A percentile compares a stretch with the other conserved stretches of the same genome.
These are phyloP conservation scores for Primulina tabacum DNA, from an alignment of 257 asterid genomes.

Conservation along the genomic window DNA sequence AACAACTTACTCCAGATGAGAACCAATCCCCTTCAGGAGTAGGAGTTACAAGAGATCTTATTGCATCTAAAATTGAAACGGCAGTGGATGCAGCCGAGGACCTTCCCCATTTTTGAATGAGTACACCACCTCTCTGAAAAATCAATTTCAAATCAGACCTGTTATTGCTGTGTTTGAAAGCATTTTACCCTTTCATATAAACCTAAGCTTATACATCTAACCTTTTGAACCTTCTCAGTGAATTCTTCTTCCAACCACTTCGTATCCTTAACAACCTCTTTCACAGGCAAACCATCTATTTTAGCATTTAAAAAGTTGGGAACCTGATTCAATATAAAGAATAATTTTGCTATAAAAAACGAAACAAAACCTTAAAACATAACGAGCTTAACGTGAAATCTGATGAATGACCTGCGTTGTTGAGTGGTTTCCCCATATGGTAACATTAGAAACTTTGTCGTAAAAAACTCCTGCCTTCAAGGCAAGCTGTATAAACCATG, in stretches of 20 bases:
- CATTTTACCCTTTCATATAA: not conserved
- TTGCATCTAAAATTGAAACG: slow-evolving; percentile 83
- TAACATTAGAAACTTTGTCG: slow-evolving; percentile 83
- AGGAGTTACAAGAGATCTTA: slow-evolving; percentile 85
- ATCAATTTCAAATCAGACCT: slow-evolving; percentile 13
- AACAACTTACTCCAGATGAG: slow-evolving; percentile 84
- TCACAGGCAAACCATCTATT: slow-evolving; percentile 71
- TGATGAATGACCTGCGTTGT: slow-evolving; percentile 77
- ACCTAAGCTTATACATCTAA: slow-evolving; percentile 23
- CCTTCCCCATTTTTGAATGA: slow-evolving; percentile 97
- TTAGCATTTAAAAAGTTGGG: slow-evolving; percentile 91
- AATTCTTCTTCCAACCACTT: slow-evolving; percentile 95
- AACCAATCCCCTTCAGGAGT: slow-evolving; percentile 98
- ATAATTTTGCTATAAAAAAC: slow-evolving; percentile 1
- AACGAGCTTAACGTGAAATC: not conserved
- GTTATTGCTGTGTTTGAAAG: not conserved
- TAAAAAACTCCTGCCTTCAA: slow-evolving; percentile 95
- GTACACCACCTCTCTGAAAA: slow-evolving; percentile 90
- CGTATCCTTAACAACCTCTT: slow-evolving; percentile 76
- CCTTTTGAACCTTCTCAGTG: slow-evolving; percentile 87
- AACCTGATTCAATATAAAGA: slow-evolving; percentile 47
- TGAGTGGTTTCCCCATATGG: slow-evolving; percentile 99
- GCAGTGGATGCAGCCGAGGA: slow-evolving; percentile 99
- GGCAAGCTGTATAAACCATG: slow-evolving; percentile 61
- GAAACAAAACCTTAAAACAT: not conserved